Evolutionary conservation across 176 grass and related monocot genomes (phyloP).

Genomic region (Rhynchospora tenuis): DNA sequence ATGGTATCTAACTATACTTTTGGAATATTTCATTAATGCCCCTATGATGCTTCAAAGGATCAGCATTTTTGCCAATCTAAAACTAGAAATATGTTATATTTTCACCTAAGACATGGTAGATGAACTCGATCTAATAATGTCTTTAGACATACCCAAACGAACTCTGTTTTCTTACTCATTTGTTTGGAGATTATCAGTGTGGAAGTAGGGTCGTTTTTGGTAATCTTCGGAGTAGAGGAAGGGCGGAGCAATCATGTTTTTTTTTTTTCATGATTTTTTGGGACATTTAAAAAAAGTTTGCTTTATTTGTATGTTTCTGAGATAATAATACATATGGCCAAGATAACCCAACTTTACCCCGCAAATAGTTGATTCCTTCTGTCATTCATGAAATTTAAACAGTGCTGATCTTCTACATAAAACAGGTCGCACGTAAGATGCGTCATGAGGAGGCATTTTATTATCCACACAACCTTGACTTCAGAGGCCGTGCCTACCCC

Average conservation of each 20-base stretch:
- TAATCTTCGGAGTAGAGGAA: not conserved
- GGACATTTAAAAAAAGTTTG: not conserved
- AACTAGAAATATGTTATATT: not conserved
- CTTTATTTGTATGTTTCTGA: not conserved
- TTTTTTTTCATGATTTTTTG: not conserved
- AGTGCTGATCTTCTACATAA: not conserved
- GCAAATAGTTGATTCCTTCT: not conserved
- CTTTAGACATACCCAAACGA: not conserved
- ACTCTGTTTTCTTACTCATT: not conserved
- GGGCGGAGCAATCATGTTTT: not conserved
- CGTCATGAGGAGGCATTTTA: slow-evolving; percentile 83
- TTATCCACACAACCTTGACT: slow-evolving; percentile 95
- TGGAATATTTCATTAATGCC: not conserved
- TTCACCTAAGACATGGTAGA: not conserved
- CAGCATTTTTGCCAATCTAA: not conserved
- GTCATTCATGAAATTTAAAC: not conserved
- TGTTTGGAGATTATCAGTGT: not conserved
- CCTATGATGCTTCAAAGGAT: not conserved
- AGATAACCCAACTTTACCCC: not conserved
- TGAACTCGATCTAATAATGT: not conserved
- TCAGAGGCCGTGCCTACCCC: slow-evolving; percentile 85
- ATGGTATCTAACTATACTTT: not conserved
- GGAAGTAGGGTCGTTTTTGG: not conserved
- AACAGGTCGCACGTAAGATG: slow-evolving; percentile 97
- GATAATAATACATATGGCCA: not conserved